Percentiles rank a stretch among this genome's conserved stretches.
Evolutionary conservation across 768 basidiomycete species (phyloP).

Genomic region (Lyophyllum atratum): DNA sequence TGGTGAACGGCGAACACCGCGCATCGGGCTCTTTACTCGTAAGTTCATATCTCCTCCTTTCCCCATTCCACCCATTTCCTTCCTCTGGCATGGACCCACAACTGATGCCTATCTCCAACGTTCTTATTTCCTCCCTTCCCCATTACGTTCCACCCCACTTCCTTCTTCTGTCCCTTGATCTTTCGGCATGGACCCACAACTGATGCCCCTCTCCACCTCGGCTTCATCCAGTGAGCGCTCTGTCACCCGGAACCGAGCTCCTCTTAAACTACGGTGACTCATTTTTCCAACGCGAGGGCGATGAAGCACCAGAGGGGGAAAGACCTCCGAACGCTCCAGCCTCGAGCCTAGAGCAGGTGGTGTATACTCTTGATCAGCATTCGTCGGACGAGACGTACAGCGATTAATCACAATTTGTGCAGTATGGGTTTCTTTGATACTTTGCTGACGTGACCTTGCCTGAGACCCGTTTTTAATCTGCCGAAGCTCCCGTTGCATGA

Average conservation of each 20-base stretch:
- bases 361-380: constrained; percentile 19
- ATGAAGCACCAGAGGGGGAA: neutral
- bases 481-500: too few relatives aligned
- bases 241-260: constrained; percentile 49
- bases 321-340: neutral
- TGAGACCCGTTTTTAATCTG: too few relatives aligned
- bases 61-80: neutral
- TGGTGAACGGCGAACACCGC: constrained; percentile 71
- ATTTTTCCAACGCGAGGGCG: constrained; percentile 37
- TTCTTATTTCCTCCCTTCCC: constrained; percentile 2
- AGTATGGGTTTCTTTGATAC: too few relatives aligned
- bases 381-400: constrained; percentile 22
- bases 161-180: neutral
- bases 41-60: constrained; percentile 20
- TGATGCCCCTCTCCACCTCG: neutral
- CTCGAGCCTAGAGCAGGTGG: neutral
- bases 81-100: neutral
- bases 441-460: too few relatives aligned
- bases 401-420: too few relatives aligned
- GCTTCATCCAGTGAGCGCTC: constrained; percentile 33
- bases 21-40: constrained; percentile 65
- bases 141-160: too few relatives aligned
- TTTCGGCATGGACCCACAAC: neutral
- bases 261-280: constrained; percentile 58
- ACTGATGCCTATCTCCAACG: constrained; percentile 12